Percentiles rank a stretch among this genome's conserved stretches.
phyloP scores from a whole-genome alignment of 2,329 filamentous ascomycete genomes.

The Neurospora crassa region DNA sequence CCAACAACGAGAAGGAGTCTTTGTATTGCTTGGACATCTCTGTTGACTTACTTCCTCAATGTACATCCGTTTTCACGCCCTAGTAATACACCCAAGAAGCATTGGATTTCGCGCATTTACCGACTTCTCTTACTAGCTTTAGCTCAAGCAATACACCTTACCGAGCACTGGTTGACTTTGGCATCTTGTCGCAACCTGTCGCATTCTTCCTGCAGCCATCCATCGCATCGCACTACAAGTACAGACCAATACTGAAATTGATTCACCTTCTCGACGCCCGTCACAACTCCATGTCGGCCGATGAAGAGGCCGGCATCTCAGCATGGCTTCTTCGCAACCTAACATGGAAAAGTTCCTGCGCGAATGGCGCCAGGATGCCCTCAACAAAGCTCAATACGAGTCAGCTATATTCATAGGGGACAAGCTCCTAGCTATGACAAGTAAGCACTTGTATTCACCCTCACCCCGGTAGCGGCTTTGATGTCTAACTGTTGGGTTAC shows the following conservation, averaged over 20 bases:
- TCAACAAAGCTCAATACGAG: constrained; percentile 94
- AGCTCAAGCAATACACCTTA: not conserved
- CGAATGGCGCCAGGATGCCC: constrained; percentile 88
- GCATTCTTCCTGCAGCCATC: not conserved
- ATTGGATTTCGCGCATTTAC: not conserved
- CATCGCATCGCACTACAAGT: not conserved
- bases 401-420: constrained; percentile 95
- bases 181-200: not conserved
- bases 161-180: not conserved
- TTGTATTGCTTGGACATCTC: not conserved
- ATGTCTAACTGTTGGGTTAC: not conserved
- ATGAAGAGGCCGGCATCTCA: constrained; percentile 1
- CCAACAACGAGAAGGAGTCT: not conserved
- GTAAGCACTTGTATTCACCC: constrained; percentile 38
- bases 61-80: not conserved
- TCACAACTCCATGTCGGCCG: not conserved
- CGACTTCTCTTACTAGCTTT: not conserved
- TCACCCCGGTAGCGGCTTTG: not conserved
- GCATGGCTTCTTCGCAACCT: constrained; percentile 16
- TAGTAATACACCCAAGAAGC: not conserved
- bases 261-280: not conserved
- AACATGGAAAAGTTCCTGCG: constrained; percentile 87
- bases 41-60: not conserved
- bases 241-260: not conserved
- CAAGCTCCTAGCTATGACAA: constrained; percentile 88